Evolutionary conservation across 1,284 basidiomycete species (phyloP), one percentile per base, ranked within the genome.

Genomic region (Coniophora puteana): DNA sequence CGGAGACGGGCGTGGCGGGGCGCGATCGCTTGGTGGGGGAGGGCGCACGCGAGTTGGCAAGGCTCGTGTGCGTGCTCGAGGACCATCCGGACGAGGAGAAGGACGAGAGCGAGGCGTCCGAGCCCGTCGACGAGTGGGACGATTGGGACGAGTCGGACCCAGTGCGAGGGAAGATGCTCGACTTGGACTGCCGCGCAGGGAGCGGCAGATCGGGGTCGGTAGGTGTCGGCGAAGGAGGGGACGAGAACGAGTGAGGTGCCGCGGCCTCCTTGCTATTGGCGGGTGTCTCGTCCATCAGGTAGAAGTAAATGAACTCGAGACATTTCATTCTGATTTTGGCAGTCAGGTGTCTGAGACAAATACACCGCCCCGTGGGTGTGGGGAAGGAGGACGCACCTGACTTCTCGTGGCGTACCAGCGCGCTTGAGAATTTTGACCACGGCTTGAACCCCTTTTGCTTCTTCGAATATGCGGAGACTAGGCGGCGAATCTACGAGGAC

Each of bases 221-320:
- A 8, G 61, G 52, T 29, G 63, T 52, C 3, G 61, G 55, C 5
- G 62, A 58, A 11, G 49, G 50, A 1, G 53, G 51, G 1, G 51
- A 50, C n/a, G 53, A 51, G 5, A 54, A 39, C 7, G 48, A 43
- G 34, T 36, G 51, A 14, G 48, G 29, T 13, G 16, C 26, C 5
- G 35, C 24, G 10, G 25, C 16, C n/a, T 33, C 26, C n/a, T 16
- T 29, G 20, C n/a, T 29, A 3, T 46, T 43, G 2, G 64, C 50
- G 13, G 64, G 55, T 0, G 72, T 72, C 59, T 94, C 91, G 45
- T 93, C 91, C 38, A 93, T 68, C 4, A 95, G 72, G 59, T 94
- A 95, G 58, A 93, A 94, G 61, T 93, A 93, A 4, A 95, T 66
- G 53, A 94, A 92, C 57, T 94, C 92, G 18, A 94, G 72, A 50